Evolutionary conservation across 495 filamentous ascomycete species (phyloP), one percentile per base, ranked within the genome.

Genomic region (Penicillium paxilli): DNA sequence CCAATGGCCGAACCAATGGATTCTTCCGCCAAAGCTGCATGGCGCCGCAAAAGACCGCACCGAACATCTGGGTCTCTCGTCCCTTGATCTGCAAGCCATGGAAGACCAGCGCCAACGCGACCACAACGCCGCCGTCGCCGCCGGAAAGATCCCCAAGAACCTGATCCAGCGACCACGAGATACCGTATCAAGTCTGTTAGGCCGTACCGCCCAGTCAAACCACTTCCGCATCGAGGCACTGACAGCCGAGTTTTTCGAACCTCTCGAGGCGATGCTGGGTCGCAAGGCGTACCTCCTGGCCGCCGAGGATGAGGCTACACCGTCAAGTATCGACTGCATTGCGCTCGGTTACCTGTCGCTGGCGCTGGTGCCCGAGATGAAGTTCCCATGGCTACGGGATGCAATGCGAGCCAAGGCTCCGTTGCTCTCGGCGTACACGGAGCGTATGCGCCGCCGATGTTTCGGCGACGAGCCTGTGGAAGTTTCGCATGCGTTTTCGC

Each of bases 1-100:
- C 25, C 85, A 87, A 19, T 92, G 92, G 77, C 89, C 94, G 8
- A 80, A 87, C 46, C 87, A 88, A 63, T 97, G 90, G 83, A 87
- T 86, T 44, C 81, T 90, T 17, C 89, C 88, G 3, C 85, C 85
- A 4, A 74, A 76, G 49, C 71, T 85, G 22, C 88, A 90, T 51
- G 69, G 82, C 33, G 73, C 84, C 44, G 91, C 91, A 40, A 82
- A 86, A 62, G 55, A 68, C 16, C 82, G 87, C 46, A 92, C 88
- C n/a, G 82, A 81, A 25, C 84, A 90, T 60, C 81, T 96, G 12
- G 86, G 87, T 22, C 75, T 96, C 48, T 84, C 83, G 5, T 77
- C 79, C 10, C 71, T 88, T 17, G 86, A 87, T 65, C 74, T 91
- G 5, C 79, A 83, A 58, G 73, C 74, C 41, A 75, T 74, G 46